These are phyloP conservation scores for Linnemannia elongata DNA, from an alignment of 192 early-diverging fungal genomes.

Conservation along the genomic window DNA sequence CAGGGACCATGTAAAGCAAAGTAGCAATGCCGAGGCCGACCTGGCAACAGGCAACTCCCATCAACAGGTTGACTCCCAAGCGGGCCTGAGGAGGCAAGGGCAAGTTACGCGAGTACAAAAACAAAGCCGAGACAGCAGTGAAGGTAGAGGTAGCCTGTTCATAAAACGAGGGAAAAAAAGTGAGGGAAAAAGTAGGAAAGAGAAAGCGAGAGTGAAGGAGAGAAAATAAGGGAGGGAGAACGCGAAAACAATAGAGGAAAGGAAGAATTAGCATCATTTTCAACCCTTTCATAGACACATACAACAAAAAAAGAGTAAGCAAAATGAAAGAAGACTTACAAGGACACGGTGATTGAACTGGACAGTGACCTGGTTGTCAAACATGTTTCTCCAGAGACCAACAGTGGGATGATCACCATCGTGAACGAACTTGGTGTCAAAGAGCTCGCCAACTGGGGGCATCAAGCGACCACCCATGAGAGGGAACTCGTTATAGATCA, in stretches of 20 bases:
- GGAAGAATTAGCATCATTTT: background rate
- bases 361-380: conserved; percentile 95
- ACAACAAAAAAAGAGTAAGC: background rate
- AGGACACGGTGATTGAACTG: conserved; percentile 97
- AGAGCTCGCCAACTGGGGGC: conserved; percentile 79
- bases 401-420: conserved; percentile 58
- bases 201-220: background rate
- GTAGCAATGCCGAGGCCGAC: conserved; percentile 94
- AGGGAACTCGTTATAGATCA: conserved; percentile 98
- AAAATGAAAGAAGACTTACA: conserved; percentile 58
- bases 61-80: conserved; percentile 78
- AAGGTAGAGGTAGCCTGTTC: conserved; percentile 85
- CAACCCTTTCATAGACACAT: too few relatives aligned
- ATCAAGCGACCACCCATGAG: conserved; percentile 90
- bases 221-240: background rate
- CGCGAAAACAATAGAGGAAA: background rate
- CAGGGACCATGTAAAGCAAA: conserved; percentile 93
- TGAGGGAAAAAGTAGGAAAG: background rate
- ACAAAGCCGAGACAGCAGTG: conserved; percentile 78
- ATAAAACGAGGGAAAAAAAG: background rate
- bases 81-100: conserved; percentile 78
- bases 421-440: conserved; percentile 64
- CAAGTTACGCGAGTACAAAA: conserved; percentile 78
- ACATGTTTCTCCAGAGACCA: conserved; percentile 85
- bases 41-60: conserved; percentile 82